phyloP scores from a whole-genome alignment of 2,329 filamentous ascomycete genomes.

The Penicillium sp. region DNA sequence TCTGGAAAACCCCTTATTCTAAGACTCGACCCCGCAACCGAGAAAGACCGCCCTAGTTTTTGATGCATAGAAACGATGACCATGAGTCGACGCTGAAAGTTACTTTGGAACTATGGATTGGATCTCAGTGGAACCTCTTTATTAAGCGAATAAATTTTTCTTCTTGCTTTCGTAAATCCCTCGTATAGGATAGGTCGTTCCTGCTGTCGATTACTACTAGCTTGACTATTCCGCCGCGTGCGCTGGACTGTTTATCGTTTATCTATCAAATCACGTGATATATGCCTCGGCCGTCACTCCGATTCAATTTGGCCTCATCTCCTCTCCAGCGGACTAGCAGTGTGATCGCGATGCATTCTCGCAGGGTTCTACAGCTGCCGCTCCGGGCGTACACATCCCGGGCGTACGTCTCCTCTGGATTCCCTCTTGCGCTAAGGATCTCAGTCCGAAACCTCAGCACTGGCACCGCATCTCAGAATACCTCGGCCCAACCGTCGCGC shows the following conservation, averaged over 20 bases:
- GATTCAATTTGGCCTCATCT: constrained; percentile 4
- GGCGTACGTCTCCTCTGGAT: constrained; percentile 7
- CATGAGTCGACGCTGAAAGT: constrained; percentile 24
- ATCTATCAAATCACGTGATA: constrained; percentile 16
- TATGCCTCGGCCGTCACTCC: not conserved
- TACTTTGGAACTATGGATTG: constrained; percentile 1
- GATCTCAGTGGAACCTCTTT: not conserved
- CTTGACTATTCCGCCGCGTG: no score
- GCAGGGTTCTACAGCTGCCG: constrained; percentile 29
- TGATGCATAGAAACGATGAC: constrained; percentile 34
- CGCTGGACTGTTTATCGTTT: not conserved
- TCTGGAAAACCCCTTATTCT: not conserved
- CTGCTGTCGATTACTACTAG: no score
- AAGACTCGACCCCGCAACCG: constrained; percentile 4
- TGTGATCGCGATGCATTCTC: constrained; percentile 37
- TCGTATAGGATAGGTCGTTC: not conserved
- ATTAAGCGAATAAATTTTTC: not conserved
- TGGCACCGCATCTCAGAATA: constrained; percentile 20
- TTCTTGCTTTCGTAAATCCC: not conserved
- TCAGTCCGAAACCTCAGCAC: constrained; percentile 27
- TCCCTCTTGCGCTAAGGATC: constrained; percentile 9
- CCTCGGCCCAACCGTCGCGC: constrained; percentile 29
- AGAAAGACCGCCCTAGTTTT: constrained; percentile 18
- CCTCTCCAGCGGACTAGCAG: constrained; percentile 16
- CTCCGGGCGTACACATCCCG: constrained; percentile 22